Conservation (phyloP, 176 grass and related monocot species). For the Musa troglodytarum region DNA sequence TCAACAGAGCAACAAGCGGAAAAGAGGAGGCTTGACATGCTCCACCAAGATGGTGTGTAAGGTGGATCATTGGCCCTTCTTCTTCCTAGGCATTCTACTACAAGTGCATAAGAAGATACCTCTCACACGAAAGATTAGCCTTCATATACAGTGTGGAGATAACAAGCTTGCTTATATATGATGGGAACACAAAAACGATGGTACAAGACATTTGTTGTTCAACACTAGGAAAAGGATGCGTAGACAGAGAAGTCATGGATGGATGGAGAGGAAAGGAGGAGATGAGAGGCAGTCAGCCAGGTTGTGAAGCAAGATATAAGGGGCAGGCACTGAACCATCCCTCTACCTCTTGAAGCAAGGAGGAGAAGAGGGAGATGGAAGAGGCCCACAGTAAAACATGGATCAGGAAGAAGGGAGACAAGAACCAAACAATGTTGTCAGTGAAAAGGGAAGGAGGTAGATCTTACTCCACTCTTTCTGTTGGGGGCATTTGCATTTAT, state of each 20-base stretch:
- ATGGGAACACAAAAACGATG: not conserved
- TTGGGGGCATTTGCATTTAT: constrained; percentile 22
- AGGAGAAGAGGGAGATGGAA: constrained; percentile 24
- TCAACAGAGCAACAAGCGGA: not conserved
- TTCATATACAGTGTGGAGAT: not conserved
- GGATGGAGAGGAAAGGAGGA: constrained; percentile 1
- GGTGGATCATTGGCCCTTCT: not conserved
- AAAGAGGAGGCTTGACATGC: constrained; percentile 1
- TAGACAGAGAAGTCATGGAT: not conserved
- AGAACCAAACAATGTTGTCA: constrained; percentile 33
- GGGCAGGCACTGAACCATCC: not conserved
- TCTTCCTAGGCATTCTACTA: not conserved
- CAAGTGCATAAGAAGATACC: not conserved
- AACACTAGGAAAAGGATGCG: not conserved
- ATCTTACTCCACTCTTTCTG: constrained; percentile 31
- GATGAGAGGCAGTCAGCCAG: not conserved
- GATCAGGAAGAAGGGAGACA: constrained; percentile 22
- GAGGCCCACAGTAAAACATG: constrained; percentile 29
- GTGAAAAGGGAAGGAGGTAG: constrained; percentile 30
- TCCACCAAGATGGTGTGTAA: not conserved
- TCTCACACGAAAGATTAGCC: not conserved
- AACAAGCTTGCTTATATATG: constrained; percentile 1
- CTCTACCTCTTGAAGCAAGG: not conserved
- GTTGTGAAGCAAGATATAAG: not conserved
- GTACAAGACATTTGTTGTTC: not conserved